A percentile compares a stretch with the other conserved stretches of the same genome.
Conservation (phyloP, 306 rosid genomes). For the Prosopis cineraria region DNA sequence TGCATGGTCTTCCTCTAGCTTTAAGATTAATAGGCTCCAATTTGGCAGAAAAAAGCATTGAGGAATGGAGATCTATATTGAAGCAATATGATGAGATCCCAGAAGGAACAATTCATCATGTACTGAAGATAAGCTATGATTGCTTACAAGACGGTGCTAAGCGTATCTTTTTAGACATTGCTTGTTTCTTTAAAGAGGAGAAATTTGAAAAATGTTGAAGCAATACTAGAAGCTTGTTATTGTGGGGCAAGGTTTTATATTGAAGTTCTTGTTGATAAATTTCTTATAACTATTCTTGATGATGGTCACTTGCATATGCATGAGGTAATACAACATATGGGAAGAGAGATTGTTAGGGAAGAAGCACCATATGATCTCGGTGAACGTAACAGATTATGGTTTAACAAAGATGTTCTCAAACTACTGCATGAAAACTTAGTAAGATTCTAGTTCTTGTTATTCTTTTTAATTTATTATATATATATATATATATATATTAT, state of each 20-base stretch:
- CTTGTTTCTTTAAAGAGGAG: conserved; percentile 22
- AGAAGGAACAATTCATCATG: neutral
- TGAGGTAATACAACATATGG: conserved; percentile 34
- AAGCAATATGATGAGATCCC: neutral
- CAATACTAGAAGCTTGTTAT: neutral
- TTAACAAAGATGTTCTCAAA: conserved; percentile 10
- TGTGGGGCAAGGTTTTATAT: neutral
- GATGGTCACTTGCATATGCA: conserved; percentile 9
- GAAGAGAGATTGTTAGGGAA: conserved; percentile 26
- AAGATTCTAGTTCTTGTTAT: neutral
- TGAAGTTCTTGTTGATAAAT: conserved; percentile 3
- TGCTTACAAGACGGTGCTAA: neutral
- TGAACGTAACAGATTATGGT: conserved; percentile 7
- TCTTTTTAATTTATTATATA: too few relatives aligned
- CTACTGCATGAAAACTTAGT: conserved; percentile 7
- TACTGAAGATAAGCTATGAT: conserved; percentile 1
- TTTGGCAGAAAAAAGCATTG: neutral
- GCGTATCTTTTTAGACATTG: neutral
- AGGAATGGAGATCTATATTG: neutral
- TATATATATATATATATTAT: neutral
- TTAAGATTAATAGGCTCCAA: neutral
- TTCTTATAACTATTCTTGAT: conserved; percentile 2
- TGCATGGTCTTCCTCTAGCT: neutral
- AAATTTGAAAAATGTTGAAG: conserved; percentile 3
- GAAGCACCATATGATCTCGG: neutral